Percentiles rank a stretch among this genome's conserved stretches.
Evolutionary conservation across 176 grass and related monocot species (phyloP).

Genomic region (Musa acuminata): DNA sequence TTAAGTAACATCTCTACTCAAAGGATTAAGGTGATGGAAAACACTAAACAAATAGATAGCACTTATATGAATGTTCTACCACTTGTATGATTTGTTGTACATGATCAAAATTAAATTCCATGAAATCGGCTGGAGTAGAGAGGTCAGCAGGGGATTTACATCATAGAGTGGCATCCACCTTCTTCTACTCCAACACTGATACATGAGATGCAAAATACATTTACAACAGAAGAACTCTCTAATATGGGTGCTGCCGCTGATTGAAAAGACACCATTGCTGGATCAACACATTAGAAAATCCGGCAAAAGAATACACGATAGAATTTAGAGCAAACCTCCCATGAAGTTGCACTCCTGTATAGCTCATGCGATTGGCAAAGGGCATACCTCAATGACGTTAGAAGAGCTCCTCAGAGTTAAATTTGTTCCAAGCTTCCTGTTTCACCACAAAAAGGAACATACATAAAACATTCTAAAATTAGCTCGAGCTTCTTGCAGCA

Average conservation of each 20-base stretch:
- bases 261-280: neutral
- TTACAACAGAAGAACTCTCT: neutral
- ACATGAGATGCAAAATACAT: neutral
- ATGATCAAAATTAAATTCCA: neutral
- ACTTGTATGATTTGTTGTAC: neutral
- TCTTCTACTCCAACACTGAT: neutral
- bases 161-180: neutral
- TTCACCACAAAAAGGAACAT: neutral
- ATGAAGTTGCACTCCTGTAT: neutral
- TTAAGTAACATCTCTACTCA: too few species aligned
- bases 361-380: neutral
- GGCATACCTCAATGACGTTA: neutral
- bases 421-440: constrained; percentile 21
- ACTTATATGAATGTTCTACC: too few species aligned
- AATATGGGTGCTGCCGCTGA: neutral
- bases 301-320: neutral
- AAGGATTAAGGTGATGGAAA: too few species aligned
- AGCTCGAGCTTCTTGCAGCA: neutral
- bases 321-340: neutral
- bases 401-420: constrained; percentile 14
- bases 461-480: neutral
- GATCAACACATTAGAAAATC: neutral
- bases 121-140: neutral
- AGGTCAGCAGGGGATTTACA: neutral
- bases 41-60: too few species aligned